These are phyloP conservation scores for Fusarium sp. DNA, from an alignment of 2,329 filamentous ascomycete species.

Conservation along the genomic window DNA sequence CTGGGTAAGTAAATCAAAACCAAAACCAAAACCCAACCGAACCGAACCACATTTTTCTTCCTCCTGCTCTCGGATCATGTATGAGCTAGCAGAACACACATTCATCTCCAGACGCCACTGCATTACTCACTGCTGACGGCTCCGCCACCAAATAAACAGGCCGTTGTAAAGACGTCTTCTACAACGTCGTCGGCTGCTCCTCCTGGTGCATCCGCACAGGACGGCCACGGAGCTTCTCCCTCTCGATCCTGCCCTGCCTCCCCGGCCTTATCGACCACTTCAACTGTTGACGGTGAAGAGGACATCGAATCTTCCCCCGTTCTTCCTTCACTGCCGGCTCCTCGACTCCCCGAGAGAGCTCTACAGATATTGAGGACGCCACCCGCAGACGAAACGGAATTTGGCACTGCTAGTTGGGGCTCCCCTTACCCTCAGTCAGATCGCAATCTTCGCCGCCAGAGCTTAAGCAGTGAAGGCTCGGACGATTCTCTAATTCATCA, in stretches of 20 bases:
- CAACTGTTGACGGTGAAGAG: conserved; percentile 67
- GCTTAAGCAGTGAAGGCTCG: conserved; percentile 66
- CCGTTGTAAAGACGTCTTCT: conserved; percentile 65
- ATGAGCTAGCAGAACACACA: conserved; percentile 35
- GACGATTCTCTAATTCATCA: conserved; percentile 69
- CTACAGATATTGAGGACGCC: conserved; percentile 65
- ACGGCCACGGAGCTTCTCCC: conserved; percentile 56
- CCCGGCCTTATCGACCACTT: conserved; percentile 67
- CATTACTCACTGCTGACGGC: conserved; percentile 41
- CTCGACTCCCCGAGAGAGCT: conserved; percentile 65
- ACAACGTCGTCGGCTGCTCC: conserved; percentile 57
- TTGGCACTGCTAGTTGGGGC: conserved; percentile 85
- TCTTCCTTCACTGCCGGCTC: conserved; percentile 66
- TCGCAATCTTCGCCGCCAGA: conserved; percentile 58
- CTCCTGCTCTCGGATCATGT: conserved; percentile 21
- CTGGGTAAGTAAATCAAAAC: conserved; percentile 52
- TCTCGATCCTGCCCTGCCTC: conserved; percentile 48
- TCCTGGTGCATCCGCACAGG: conserved; percentile 70
- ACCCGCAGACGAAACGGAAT: conserved; percentile 55
- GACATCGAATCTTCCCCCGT: conserved; percentile 65
- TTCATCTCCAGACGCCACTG: conserved; percentile 38
- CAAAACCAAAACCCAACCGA: no score
- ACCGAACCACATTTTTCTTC: conserved; percentile 7
- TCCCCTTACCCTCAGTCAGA: conserved; percentile 83
- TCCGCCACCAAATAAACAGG: conserved; percentile 41